These are phyloP conservation scores for Leucosporidium scottii DNA, from an alignment of 768 basidiomycete genomes.

Conservation along the genomic window DNA sequence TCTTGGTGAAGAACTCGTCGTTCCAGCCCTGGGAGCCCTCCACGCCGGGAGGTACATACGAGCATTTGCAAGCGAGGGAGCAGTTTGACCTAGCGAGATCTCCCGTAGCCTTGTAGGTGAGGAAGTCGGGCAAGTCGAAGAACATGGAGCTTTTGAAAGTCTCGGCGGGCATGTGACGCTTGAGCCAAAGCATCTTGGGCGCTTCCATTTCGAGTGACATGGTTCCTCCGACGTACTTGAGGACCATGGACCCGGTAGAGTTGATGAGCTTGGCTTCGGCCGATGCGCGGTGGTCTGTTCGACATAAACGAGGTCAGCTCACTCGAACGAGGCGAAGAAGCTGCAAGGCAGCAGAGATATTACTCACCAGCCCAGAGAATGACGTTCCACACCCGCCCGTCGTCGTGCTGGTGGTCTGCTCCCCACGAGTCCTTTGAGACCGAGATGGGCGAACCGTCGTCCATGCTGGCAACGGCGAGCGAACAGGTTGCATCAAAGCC, in stretches of 20 bases:
- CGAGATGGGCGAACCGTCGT: constrained; percentile 60
- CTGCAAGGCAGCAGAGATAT: neutral
- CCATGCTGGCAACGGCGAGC: constrained; percentile 69
- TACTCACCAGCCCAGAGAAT: constrained; percentile 69
- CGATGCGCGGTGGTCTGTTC: constrained; percentile 65
- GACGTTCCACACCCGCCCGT: constrained; percentile 60
- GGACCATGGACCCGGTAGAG: constrained; percentile 66
- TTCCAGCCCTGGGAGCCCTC: constrained; percentile 69
- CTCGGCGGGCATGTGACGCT: constrained; percentile 67
- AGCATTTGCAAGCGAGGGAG: constrained; percentile 93
- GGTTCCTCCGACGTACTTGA: constrained; percentile 90
- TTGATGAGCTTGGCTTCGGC: constrained; percentile 88
- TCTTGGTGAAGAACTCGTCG: constrained; percentile 71
- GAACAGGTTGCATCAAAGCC: constrained; percentile 84
- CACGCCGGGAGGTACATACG: constrained; percentile 66
- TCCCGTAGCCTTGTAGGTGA: constrained; percentile 84
- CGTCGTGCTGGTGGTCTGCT: neutral
- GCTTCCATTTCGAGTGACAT: constrained; percentile 99
- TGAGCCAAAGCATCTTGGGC: constrained; percentile 94
- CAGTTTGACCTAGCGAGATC: constrained; percentile 74
- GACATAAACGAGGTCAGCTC: neutral
- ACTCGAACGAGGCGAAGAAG: too few species aligned
- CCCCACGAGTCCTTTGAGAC: constrained; percentile 59
- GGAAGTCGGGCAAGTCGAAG: constrained; percentile 42
- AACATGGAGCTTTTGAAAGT: constrained; percentile 52